These are phyloP conservation scores for Anethum foeniculum DNA, from an alignment of 140 eudicot genomes.

Conservation along the genomic window DNA sequence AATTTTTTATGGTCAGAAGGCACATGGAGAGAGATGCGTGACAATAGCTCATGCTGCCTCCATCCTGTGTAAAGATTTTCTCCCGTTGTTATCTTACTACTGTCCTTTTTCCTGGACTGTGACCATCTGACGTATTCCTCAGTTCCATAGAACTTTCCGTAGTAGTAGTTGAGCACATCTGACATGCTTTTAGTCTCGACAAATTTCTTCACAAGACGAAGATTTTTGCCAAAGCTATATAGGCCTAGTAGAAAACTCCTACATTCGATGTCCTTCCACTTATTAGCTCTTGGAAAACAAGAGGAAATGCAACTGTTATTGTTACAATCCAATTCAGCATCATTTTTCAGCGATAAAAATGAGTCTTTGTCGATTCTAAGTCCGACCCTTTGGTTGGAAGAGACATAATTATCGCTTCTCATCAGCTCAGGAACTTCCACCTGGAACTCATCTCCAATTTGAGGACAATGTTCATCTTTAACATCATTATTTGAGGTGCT, in stretches of 20 bases:
- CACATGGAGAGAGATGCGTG: constrained; percentile 42
- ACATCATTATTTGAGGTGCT: background rate
- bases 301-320: constrained; percentile 20
- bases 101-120: constrained; percentile 37
- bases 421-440: constrained; percentile 43
- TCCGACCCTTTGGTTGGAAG: background rate
- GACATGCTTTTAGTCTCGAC: constrained; percentile 50
- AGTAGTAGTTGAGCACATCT: constrained; percentile 38
- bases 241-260: constrained; percentile 66
- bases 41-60: constrained; percentile 63
- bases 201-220: constrained; percentile 41
- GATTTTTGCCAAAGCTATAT: constrained; percentile 71
- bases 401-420: constrained; percentile 10
- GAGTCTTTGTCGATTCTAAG: background rate
- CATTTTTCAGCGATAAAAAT: background rate
- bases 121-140: constrained; percentile 48
- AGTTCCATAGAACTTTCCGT: constrained; percentile 49
- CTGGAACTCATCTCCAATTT: constrained; percentile 57
- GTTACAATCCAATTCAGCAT: background rate
- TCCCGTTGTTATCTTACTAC: constrained; percentile 30
- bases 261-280: constrained; percentile 53
- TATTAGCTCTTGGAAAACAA: constrained; percentile 32
- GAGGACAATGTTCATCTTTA: constrained; percentile 9
- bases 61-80: constrained; percentile 56
- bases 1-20: constrained; percentile 41